Evolutionary conservation across 805 yeast genomes (phyloP), one percentile per base, ranked within the genome.

Genomic region (Zygosaccharomyces rouxii): DNA sequence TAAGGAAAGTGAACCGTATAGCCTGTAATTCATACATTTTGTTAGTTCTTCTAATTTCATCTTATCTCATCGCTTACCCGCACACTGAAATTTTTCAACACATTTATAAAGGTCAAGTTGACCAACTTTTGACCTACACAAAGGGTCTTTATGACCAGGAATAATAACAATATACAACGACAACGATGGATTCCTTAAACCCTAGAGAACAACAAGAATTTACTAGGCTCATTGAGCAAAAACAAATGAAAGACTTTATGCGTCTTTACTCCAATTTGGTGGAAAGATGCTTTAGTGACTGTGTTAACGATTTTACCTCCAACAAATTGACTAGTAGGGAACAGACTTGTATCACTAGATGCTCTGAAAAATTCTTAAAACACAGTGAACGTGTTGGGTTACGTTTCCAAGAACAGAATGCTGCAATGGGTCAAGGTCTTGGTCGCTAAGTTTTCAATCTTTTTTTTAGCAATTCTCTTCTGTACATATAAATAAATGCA

Each of bases 171-270:
- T 18, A 41, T 14, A 41, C 21, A 19, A 29, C 35, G 28, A 25
- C 16, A 59, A 78, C 59, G 46, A 92, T 92, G 99, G 99, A 92
- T 66, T 95, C 88, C 71, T 78, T 92, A 62, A 92, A 92, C 78
- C 83, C 83, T 67, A 86, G 88, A 69, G 99, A 92, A 74, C 98
- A 94, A 74, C 97, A 89, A 72, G 92, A 89, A 62, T 92, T 92
- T 73, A 96, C 89, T 73, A 90, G 84, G 70, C 75, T 92, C 55
- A 96, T 92, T 56, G 99, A 92, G 74, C 90, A 86, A 69, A 92
- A 92, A 78, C 99, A 92, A 74, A 90, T 94, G 97, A 87, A 86
- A 72, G 99, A 92, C 71, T 94, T 92, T 84, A 92, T 94, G 98
- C 85, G 94, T 69, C 76, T 86, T 50, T 94, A 94, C 80, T 89